phyloP scores from a whole-genome alignment of 164 flowering plant species.

The Euptelea pleiosperma region DNA sequence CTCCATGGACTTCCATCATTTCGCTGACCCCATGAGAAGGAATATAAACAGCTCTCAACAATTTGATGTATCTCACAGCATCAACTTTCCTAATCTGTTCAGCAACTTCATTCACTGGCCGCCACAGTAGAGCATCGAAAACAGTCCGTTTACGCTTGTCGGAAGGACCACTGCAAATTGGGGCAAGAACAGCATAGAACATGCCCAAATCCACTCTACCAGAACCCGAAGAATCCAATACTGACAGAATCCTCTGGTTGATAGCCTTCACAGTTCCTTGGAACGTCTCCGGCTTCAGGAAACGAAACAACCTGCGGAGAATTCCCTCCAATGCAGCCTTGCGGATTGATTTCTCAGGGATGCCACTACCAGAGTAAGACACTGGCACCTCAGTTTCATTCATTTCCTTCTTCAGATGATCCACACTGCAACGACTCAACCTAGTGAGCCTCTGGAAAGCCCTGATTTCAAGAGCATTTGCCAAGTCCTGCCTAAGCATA shows the following conservation, averaged over 20 bases:
- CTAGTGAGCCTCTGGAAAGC: slow-evolving; percentile 86
- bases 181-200: slow-evolving; percentile 87
- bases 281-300: slow-evolving; percentile 86
- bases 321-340: slow-evolving; percentile 78
- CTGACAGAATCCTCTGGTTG: slow-evolving; percentile 74
- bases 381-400: slow-evolving; percentile 70
- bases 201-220: slow-evolving; percentile 90
- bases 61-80: slow-evolving; percentile 64
- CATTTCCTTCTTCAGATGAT: slow-evolving; percentile 78
- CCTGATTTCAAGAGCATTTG: slow-evolving; percentile 75
- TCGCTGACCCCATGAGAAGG: slow-evolving; percentile 77
- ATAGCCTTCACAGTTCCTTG: slow-evolving; percentile 89
- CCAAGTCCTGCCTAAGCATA: slow-evolving; percentile 59
- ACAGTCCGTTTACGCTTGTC: slow-evolving; percentile 79
- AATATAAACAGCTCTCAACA: slow-evolving; percentile 72
- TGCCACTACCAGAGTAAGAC: slow-evolving; percentile 83
- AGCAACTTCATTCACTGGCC: slow-evolving; percentile 69
- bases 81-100: slow-evolving; percentile 62
- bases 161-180: slow-evolving; percentile 66
- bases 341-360: slow-evolving; percentile 80
- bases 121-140: slow-evolving; percentile 86
- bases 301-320: slow-evolving; percentile 62
- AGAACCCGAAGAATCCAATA: slow-evolving; percentile 66
- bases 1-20: slow-evolving; percentile 78
- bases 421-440: slow-evolving; percentile 68